Conservation (phyloP, 306 rosid species). For the Urtica urens region DNA sequence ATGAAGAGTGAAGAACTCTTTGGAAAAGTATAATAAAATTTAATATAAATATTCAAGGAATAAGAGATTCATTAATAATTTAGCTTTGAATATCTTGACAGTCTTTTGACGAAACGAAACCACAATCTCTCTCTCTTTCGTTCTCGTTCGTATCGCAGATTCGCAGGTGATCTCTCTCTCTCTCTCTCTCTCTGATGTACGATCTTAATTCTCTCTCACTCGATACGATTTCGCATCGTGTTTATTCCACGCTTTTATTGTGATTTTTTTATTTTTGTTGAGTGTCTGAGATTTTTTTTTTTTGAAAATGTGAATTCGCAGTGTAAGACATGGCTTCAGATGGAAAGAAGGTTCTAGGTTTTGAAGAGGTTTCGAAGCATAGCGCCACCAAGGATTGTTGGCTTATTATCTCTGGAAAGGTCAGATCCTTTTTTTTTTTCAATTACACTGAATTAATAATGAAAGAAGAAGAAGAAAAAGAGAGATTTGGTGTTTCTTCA, state of each 20-base stretch:
- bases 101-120: not conserved
- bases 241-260: too few relatives aligned
- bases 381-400: constrained; percentile 80
- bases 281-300: not conserved
- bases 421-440: constrained; percentile 17
- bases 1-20: not conserved
- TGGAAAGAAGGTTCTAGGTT: constrained; percentile 45
- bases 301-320: constrained; percentile 17
- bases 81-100: not conserved
- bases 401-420: constrained; percentile 81
- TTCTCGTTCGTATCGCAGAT: not conserved
- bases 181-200: not conserved
- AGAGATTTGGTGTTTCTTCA: too few relatives aligned
- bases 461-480: too few relatives aligned
- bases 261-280: constrained; percentile 4
- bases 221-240: not conserved
- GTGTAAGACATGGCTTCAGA: constrained; percentile 56
- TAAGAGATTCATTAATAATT: too few relatives aligned
- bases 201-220: too few relatives aligned
- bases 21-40: too few relatives aligned
- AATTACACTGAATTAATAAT: too few relatives aligned
- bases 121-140: not conserved
- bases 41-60: too few relatives aligned
- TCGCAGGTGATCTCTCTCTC: not conserved
- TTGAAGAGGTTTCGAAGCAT: constrained; percentile 67